Base-by-base conservation (phyloP, 257 asterid species). In the Mitragyna speciosa region DNA sequence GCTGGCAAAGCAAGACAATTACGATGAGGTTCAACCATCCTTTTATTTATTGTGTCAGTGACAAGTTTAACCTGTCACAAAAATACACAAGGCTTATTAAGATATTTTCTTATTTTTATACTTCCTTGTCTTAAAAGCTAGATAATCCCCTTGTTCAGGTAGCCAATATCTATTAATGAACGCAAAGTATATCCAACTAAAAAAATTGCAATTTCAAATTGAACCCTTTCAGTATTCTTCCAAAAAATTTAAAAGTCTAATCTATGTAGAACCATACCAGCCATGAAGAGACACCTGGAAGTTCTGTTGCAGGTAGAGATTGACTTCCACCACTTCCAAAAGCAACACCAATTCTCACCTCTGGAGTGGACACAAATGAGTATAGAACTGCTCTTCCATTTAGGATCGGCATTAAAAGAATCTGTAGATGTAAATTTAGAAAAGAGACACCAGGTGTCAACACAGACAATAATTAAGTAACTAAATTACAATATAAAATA, bases 301-400 rank as follows among this genome's bases (percentile, higher is more conserved):
- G 89, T 89, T 96, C 99, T 14, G 98, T 96, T 58, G 96, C 99
- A 67, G 99, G 99, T 76, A 94, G 85, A 76, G 98, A 90, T 77
- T 96, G 97, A 88, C 97, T 92, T 84, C 97, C 97, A 75, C 99
- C 97, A 83, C 94, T 92, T 71, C 99, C 99, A 43, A 96, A 96
- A 63, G 98, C 99, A 72, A 96, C 94, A 65, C 97, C 96, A 26
- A 96, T 86, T 83, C 99, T 89, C 80, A 96, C 94, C 80, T 96
- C 99, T 31, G 99, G 99, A 81, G 93, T 86, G 3, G 96, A 84
- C 70, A 92, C 85, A 82, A 96, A 96, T 22, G 98, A 94, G 87
- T 91, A 96, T 45, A 86, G 79, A 66, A 92, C 30, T 64, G 98
- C 99, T 86, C 84, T 94, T 78, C 99, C 99, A 79, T 96, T 97